Evolutionary conservation across 768 basidiomycete species (phyloP), one percentile per base, ranked within the genome.

Genomic region (Lentinula aciculospora): DNA sequence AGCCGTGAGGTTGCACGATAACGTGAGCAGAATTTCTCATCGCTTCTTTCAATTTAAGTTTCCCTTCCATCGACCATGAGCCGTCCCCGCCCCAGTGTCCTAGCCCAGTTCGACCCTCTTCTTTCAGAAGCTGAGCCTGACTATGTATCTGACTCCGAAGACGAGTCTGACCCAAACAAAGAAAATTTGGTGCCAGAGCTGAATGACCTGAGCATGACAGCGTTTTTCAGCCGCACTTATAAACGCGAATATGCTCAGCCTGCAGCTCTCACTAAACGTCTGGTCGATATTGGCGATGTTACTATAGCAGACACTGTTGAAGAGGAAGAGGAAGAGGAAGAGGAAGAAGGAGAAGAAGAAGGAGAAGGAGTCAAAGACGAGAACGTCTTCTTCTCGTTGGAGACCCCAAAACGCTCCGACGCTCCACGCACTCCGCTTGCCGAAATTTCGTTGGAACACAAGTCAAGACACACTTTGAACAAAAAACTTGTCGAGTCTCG

Each of bases 101-200:
- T 82, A 42, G 65, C 70, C 15, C 74, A 81, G 36, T 82, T 82
- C 63, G 81, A 82, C 69, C 81, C 81, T 25, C 74, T 82, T 48
- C 55, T 56, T 45, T 29, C 44, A 64, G 68, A 56, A 62, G 66
- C 62, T 58, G 60, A 7, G 59, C 66, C 12, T 69, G 74, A 19
- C 65, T 44, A 48, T 53, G 28, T 39, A 32, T 50, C 48, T 36
- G 49, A 45, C 17, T 28, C 57, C 12, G 58, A 60, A 32, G 58
- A 49, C 25, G 58, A 58, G 29, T 57, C 71, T 1, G 71, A 76
- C 34, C 73, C 74, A 0, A 76, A 80, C 73, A 80, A 81, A 71
- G 80, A 81, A 63, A 82, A 81, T 62, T 60, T 63, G 12, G 60
- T 57, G 3, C 71, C 69, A 56, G 53, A 60, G 15, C 23, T 50